phyloP scores from a whole-genome alignment of 495 filamentous ascomycete genomes.

The Choiromyces venosus region DNA sequence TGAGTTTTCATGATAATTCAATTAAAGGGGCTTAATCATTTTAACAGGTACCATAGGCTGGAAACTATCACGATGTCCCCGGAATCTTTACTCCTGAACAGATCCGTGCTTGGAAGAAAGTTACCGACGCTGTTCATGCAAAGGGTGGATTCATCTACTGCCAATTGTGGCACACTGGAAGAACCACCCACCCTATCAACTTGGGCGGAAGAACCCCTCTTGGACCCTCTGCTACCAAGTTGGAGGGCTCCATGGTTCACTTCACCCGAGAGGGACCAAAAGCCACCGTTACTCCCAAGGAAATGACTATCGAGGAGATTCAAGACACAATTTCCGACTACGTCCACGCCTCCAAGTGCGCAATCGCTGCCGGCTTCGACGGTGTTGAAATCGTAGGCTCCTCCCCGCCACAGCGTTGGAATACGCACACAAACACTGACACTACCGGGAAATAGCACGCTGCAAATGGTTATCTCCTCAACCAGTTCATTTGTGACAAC shows the following conservation, averaged over 20 bases:
- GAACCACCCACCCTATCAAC: constrained; percentile 48
- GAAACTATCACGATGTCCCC: constrained; percentile 52
- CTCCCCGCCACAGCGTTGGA: not conserved
- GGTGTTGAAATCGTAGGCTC: constrained; percentile 58
- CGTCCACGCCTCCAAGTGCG: constrained; percentile 57
- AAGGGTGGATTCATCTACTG: constrained; percentile 58
- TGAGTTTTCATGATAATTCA: constrained; percentile 28
- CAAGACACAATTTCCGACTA: constrained; percentile 53
- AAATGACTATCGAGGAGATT: constrained; percentile 56
- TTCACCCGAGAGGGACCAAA: constrained; percentile 19
- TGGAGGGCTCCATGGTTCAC: constrained; percentile 38
- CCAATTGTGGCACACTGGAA: constrained; percentile 63
- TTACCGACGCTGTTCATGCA: constrained; percentile 63
- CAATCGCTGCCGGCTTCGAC: constrained; percentile 66
- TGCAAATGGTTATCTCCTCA: constrained; percentile 69
- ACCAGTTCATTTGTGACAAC: constrained; percentile 65
- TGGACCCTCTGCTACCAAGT: constrained; percentile 48
- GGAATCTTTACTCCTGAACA: constrained; percentile 61
- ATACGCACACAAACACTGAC: constrained; percentile 8
- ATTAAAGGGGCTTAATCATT: not conserved
- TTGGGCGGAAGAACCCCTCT: constrained; percentile 48
- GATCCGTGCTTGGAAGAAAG: constrained; percentile 55
- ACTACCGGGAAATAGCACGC: constrained; percentile 30
- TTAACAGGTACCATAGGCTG: constrained; percentile 13
- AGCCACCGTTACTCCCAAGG: constrained; percentile 44